These are phyloP conservation scores for Selaginella moellendorffii DNA, from an alignment of 75 land plant genomes.

Conservation along the genomic window DNA sequence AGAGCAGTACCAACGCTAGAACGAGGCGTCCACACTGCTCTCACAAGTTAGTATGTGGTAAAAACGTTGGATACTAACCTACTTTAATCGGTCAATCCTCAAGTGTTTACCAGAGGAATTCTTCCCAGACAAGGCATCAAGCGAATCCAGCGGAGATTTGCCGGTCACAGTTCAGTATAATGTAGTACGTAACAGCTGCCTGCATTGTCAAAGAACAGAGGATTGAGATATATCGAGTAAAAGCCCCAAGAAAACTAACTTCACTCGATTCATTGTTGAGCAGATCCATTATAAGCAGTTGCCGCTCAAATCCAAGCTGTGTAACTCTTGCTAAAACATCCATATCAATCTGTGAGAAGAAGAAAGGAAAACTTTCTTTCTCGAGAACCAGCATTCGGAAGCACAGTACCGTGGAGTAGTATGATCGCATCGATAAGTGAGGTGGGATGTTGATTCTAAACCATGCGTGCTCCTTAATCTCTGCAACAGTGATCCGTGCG, in stretches of 20 bases:
- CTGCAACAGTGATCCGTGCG: background rate
- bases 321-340: background rate
- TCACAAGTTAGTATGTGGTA: too few species aligned
- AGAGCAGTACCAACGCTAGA: constrained; percentile 27
- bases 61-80: too few species aligned
- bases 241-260: background rate
- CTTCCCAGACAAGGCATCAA: too few species aligned
- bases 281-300: background rate
- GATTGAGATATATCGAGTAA: too few species aligned
- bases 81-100: too few species aligned
- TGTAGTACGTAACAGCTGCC: background rate
- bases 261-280: background rate
- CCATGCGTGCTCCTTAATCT: background rate
- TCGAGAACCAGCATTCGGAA: background rate
- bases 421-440: background rate
- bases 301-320: background rate
- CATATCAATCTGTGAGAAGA: background rate
- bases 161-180: background rate
- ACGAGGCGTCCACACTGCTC: too few species aligned
- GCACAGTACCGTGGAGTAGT: background rate
- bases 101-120: too few species aligned
- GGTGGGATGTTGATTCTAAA: background rate
- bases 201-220: background rate
- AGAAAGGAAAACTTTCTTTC: background rate
- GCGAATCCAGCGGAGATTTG: background rate